phyloP scores from a whole-genome alignment of 2,329 filamentous ascomycete genomes.

The Penicillium sumatraense region DNA sequence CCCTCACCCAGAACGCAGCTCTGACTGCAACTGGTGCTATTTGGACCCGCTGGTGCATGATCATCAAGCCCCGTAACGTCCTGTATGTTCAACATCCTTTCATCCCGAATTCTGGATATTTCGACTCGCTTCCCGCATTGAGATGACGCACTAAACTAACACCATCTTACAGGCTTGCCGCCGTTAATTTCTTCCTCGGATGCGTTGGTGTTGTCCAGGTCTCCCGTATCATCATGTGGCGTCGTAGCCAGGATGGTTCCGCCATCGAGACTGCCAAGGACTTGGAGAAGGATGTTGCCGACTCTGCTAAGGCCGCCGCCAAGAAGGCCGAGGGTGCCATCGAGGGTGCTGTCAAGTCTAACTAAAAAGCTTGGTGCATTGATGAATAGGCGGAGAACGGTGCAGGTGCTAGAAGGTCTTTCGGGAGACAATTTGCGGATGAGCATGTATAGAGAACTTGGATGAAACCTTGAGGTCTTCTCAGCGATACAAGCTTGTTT shows the following conservation, averaged over 20 bases:
- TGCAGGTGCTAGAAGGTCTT: conserved; percentile 8
- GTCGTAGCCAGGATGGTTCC: conserved; percentile 59
- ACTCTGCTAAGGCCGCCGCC: conserved; percentile 39
- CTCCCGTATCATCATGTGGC: conserved; percentile 71
- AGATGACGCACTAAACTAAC: conserved; percentile 14
- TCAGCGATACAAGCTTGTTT: not conserved
- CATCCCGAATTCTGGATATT: not conserved
- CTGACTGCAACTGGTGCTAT: conserved; percentile 90
- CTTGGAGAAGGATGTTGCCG: conserved; percentile 42
- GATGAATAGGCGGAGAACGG: not conserved
- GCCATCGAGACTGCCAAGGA: conserved; percentile 43
- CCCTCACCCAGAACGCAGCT: conserved; percentile 87
- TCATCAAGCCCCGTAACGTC: conserved; percentile 92
- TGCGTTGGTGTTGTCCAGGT: conserved; percentile 84
- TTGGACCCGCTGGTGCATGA: conserved; percentile 98
- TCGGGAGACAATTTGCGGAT: conserved; percentile 8
- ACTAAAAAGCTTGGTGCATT: conserved; percentile 12
- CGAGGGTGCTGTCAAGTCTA: conserved; percentile 24
- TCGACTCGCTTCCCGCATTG: not conserved
- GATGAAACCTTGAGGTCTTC: not conserved
- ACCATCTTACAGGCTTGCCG: conserved; percentile 67
- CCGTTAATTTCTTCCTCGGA: conserved; percentile 98
- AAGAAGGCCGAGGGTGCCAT: conserved; percentile 37
- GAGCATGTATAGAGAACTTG: conserved; percentile 11
- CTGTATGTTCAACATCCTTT: conserved; percentile 68